These are phyloP conservation scores for Debaryomyces sp. DNA, from an alignment of 1,139 yeast genomes.

Conservation along the genomic window DNA sequence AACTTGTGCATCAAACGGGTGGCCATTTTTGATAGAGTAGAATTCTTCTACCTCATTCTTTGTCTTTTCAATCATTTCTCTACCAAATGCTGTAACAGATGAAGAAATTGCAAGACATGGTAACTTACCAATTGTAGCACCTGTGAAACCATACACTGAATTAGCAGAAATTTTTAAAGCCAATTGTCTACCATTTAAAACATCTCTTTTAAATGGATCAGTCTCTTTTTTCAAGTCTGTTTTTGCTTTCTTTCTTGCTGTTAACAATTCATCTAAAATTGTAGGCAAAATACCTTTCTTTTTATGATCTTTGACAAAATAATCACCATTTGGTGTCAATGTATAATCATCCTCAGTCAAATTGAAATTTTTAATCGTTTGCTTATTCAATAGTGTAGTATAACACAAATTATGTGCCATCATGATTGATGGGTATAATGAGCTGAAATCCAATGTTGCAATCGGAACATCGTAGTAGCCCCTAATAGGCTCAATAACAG, in stretches of 20 bases:
- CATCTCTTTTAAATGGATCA: conserved; percentile 92
- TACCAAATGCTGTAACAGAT: conserved; percentile 93
- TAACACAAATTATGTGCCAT: conserved; percentile 99
- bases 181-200: conserved; percentile 93
- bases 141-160: conserved; percentile 98
- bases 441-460: conserved; percentile 96
- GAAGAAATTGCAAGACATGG: conserved; percentile 98
- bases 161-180: conserved; percentile 97
- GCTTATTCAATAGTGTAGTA: conserved; percentile 77
- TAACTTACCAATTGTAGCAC: conserved; percentile 95
- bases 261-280: conserved; percentile 81
- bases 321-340: conserved; percentile 89
- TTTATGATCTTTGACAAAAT: conserved; percentile 71
- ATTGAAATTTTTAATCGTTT: conserved; percentile 65
- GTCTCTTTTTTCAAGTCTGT: conserved; percentile 87
- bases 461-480: conserved; percentile 97
- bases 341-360: conserved; percentile 79
- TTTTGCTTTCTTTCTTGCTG: conserved; percentile 93
- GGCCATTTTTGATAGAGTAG: conserved; percentile 81
- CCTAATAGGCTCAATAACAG: conserved; percentile 94
- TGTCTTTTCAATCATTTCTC: conserved; percentile 94
- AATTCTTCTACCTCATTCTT: conserved; percentile 81
- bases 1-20: conserved; percentile 79
- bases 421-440: conserved; percentile 97
- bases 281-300: conserved; percentile 91